Percentiles rank a stretch among this genome's conserved stretches.
phyloP scores from a whole-genome alignment of 2,329 filamentous ascomycete species.

The Rhinocladiella similis region DNA sequence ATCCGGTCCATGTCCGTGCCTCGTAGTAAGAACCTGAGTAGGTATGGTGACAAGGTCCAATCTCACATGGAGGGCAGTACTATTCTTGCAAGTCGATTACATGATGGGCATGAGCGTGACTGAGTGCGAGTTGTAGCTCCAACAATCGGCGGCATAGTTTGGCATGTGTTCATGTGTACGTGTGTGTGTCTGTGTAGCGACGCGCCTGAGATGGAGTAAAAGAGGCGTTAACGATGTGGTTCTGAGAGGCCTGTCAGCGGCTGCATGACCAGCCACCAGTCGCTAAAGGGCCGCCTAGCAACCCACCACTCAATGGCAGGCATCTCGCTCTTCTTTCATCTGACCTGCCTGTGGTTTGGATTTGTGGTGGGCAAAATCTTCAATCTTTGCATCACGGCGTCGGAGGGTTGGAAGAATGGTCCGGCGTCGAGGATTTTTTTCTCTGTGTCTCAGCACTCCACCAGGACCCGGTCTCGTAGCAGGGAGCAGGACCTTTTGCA shows the following conservation, averaged over 20 bases:
- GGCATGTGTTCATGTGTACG: background rate
- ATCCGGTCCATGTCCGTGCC: background rate
- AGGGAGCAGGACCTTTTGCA: no score
- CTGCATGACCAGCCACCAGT: conserved; percentile 9
- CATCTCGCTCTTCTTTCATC: background rate
- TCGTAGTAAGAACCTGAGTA: no score
- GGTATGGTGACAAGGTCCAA: background rate
- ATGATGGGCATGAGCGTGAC: background rate
- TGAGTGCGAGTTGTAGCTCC: background rate
- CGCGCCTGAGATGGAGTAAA: conserved; percentile 1
- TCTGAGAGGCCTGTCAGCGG: conserved; percentile 4
- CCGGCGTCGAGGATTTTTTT: no score
- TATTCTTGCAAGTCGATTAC: background rate
- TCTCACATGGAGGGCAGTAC: background rate
- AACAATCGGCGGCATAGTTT: no score
- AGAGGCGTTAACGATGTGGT: background rate
- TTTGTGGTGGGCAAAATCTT: background rate
- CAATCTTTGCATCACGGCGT: background rate
- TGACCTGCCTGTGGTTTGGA: background rate
- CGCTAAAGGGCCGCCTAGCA: background rate
- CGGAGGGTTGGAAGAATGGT: background rate
- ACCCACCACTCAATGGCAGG: conserved; percentile 2
- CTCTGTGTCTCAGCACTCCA: background rate
- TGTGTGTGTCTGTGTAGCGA: background rate
- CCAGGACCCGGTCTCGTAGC: background rate